Base-by-base conservation (phyloP, 2,329 filamentous ascomycete species). In the Mycosphaerella sp. region DNA sequence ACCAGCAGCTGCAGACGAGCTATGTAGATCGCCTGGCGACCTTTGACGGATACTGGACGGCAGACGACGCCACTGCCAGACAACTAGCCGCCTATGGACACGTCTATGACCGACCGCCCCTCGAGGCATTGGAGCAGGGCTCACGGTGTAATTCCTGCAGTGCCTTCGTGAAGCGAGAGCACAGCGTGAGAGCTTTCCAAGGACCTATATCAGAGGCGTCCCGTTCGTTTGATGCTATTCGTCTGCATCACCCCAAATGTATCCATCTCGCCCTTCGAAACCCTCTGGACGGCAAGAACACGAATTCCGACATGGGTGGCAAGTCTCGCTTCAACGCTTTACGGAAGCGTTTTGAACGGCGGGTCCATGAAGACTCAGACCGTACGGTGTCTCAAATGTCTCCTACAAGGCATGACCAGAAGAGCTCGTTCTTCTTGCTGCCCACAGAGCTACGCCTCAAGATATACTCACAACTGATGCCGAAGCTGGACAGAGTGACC, bases 391-490 rank as follows among this genome's bases (percentile, higher is more conserved):
- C 44, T 12, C 37, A 36, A n/a, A 27, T 40, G n/a, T 37, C 34
- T 9, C 36, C 27, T 21, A 25, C 48, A 18, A 40, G 32, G 12
- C 35, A 30, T 16, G 9, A 13, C 0, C 61, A 56, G 18, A 53
- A 53, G 13, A 66, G 58, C 36, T 54, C 58, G 10, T 59, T 75
- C 49, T 72, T 75, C 65, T 63, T 58, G 13, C 72, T 86, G 1
- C 76, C 85, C 18, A 72, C 74, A 2, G 82, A 86, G 59, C 72
- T 86, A 4, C 75, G 76, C 21, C 78, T 84, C 43, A 75, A 84
- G 61, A 78, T 86, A 28, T 79, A 75, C 63, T 56, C 60, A 27
- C 59, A 64, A 27, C 64, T 75, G 25, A 64, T 76, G 13, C 61
- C 64, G 6, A 34, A 36, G 13, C 35, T 64, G 32, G 53, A 54